Evolutionary conservation across 345 rosid species (phyloP), one percentile per base, ranked within the genome.

Genomic region (Combretum micranthum): DNA sequence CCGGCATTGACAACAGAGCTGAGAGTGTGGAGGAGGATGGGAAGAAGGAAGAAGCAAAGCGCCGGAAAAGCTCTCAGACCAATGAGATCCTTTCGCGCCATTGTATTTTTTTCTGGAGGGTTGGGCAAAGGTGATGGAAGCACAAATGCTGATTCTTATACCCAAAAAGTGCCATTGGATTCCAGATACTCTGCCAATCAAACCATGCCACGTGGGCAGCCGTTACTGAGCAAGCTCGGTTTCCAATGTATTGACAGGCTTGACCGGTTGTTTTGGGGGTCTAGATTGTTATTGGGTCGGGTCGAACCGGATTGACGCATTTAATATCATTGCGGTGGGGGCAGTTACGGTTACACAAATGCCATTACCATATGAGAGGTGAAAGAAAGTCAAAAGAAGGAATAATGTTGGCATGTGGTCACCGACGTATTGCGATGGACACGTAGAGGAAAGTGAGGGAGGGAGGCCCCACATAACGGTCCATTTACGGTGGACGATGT

Each of bases 1-100:
- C 85, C 59, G 58, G 75, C 77, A 57, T 79, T 79, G 52, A 18
- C 6, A 52, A 52, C 42, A 5, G 69, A 61, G 43, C 50, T 64
- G 44, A 67, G 39, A 20, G 58, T 47, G 2, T 76, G 55, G 6
- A 77, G 59, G 22, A 85, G 77, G 2, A 75, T 56, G 37, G 81
- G 72, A 1, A 83, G 52, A 53, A 77, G 60, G 23, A 73, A 25
- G 22, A 74, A 56, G 45, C 61, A 52, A 52, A 79, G 21, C 46
- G 60, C 70, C 44, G 75, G 78, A 52, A 53, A 42, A 39, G 45
- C 26, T 44, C 50, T 68, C 63, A 68, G 62, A 20, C 37, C 53
- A 43, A 46, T 19, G 57, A 44, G 66, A 44, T 73, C 64, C 55
- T 66, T 81, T 83, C 67, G 96, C 94, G 97, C 96, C 97, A 90